Conservation (phyloP, 2,329 filamentous ascomycete genomes). For the Thielaviopsis punctulata region DNA sequence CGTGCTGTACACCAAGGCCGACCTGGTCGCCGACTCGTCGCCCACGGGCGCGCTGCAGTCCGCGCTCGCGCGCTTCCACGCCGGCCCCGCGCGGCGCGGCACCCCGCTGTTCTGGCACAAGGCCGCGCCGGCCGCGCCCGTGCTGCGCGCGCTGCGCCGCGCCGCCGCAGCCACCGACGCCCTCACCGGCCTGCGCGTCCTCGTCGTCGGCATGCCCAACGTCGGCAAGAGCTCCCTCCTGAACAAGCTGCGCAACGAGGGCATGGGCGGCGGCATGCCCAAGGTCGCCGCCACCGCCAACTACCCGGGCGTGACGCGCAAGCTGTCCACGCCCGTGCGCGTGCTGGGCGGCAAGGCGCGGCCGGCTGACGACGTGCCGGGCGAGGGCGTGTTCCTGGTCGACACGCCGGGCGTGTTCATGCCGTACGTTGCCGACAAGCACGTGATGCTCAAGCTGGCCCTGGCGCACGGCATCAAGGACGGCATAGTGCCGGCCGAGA, state of each 20-base stretch:
- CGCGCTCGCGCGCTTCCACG: conserved; percentile 16
- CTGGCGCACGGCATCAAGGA: conserved; percentile 84
- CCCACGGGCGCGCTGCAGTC: conserved; percentile 17
- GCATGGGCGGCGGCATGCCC: conserved; percentile 26
- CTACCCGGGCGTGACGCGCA: conserved; percentile 79
- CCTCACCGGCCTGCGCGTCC: conserved; percentile 65
- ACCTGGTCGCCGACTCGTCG: conserved; percentile 36
- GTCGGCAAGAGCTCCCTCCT: conserved; percentile 92
- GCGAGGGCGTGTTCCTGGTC: conserved; percentile 59
- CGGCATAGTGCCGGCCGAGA: conserved; percentile 59
- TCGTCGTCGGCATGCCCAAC: conserved; percentile 96
- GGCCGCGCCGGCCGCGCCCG: conserved; percentile 19
- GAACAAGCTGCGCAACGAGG: conserved; percentile 60
- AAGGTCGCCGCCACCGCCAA: conserved; percentile 72
- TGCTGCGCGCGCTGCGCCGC: conserved; percentile 24
- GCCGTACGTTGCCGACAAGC: conserved; percentile 69
- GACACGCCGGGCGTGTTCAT: conserved; percentile 95
- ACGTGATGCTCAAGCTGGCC: conserved; percentile 89
- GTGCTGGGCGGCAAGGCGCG: conserved; percentile 31
- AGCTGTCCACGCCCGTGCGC: conserved; percentile 67
- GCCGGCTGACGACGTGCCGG: conserved; percentile 20
- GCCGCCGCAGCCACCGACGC: conserved; percentile 25
- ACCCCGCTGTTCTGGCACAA: conserved; percentile 28
- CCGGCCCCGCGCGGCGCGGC: conserved; percentile 9
- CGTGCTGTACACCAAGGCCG: conserved; percentile 80